These are phyloP conservation scores for Penicillium chermesinum DNA, from an alignment of 495 filamentous ascomycete genomes.

Conservation along the genomic window DNA sequence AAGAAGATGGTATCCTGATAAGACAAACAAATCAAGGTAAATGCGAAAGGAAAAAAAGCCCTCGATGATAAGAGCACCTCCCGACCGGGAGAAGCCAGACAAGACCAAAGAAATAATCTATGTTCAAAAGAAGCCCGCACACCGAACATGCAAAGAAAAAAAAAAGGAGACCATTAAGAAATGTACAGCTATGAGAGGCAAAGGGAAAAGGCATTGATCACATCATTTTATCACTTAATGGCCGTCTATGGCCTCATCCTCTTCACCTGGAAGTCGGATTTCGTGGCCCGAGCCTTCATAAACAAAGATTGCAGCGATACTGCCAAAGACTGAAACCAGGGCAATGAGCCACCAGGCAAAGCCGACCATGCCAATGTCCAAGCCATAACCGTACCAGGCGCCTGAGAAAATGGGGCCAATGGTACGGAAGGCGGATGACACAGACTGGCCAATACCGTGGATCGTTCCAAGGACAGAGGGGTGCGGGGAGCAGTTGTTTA, in stretches of 20 bases:
- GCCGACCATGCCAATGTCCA: constrained; percentile 66
- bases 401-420: constrained; percentile 70
- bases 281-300: constrained; percentile 71
- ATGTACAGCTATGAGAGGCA: constrained; percentile 17
- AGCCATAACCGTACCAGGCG: constrained; percentile 63
- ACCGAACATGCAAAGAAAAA: constrained; percentile 18
- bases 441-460: constrained; percentile 75
- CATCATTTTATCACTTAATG: constrained; percentile 19
- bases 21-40: constrained; percentile 18
- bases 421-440: constrained; percentile 64
- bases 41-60: constrained; percentile 2
- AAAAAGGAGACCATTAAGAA: constrained; percentile 23
- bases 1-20: constrained; percentile 20
- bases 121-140: constrained; percentile 4
- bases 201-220: constrained; percentile 4
- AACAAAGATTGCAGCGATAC: constrained; percentile 60
- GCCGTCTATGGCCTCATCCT: constrained; percentile 40
- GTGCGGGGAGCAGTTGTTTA: constrained; percentile 81
- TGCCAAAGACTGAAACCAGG: constrained; percentile 56
- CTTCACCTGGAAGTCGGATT: constrained; percentile 62
- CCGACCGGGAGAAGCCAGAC: not conserved
- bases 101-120: constrained; percentile 1
- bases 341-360: constrained; percentile 74
- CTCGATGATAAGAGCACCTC: not conserved
- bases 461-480: constrained; percentile 75